Evolutionary conservation across 140 eudicot species (phyloP), one percentile per base, ranked within the genome.

Genomic region (Erigeron philadelphicus): DNA sequence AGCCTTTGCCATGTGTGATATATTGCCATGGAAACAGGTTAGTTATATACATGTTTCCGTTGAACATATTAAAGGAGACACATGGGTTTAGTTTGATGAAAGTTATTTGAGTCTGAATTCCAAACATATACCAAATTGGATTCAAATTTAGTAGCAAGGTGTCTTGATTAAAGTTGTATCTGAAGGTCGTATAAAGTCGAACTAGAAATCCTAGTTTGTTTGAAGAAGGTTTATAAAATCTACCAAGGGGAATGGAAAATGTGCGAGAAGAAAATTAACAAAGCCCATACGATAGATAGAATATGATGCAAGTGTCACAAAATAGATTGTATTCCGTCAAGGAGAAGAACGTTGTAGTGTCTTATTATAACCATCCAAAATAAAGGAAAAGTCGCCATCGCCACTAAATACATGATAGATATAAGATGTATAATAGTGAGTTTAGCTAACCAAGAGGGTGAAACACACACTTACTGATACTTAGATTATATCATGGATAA

Each of bases 1-100:
- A 83, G 68, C 80, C 86, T 47, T 52, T 89, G 74, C 98, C 98
- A 19, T 93, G 98, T 83, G 96, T 93, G 12, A 93, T 93, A 73
- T 93, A 93, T 76, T 93, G 98, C 84, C 96, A 93, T 76, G 98
- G 98, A 72, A 93, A 93, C 83, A 93, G 98, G 98, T 93, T 72
- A 75, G 87, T 59, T 21, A 11, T 21, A 48, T 68, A 13, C 68
- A 42, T 18, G 48, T 53, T 15, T 15, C 9, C 11, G 70, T 63
- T 72, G 19, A 10, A 18, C 12, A 1, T 47, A 11, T 21, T 6
- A 44, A 57, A 38, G 11, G 11, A 23, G 44, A 57, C 25, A 8
- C 45, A 45, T 4, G 15, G 58, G 21, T 46, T 71, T 9, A 42
- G n/a, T 38, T 52, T 16, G 48, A 16, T 53, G 63, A 40, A 35